A percentile compares a stretch with the other conserved stretches of the same genome.
Conservation (phyloP, 2,329 filamentous ascomycete species). For the Colletotrichum spinosum region DNA sequence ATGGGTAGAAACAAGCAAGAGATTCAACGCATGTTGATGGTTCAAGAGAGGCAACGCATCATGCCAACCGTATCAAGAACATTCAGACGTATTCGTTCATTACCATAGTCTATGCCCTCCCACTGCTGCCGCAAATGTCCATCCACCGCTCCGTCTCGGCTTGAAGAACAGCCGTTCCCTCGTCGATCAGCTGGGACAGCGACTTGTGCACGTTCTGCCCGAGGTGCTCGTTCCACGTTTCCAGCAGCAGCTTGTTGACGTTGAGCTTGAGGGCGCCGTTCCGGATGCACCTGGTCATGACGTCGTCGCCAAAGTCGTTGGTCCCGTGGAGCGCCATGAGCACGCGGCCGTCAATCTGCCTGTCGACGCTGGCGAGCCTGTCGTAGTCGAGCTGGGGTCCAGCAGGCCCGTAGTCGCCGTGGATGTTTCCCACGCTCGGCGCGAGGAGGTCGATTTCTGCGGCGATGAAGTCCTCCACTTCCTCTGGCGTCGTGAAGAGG, state of each 20-base stretch:
- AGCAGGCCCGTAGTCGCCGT: conserved; percentile 76
- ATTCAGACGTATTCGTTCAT: not conserved
- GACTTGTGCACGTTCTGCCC: conserved; percentile 38
- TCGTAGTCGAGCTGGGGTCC: conserved; percentile 73
- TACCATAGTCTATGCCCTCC: conserved; percentile 33
- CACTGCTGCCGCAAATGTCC: conserved; percentile 40
- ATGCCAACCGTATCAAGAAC: not conserved
- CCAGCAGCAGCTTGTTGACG: conserved; percentile 32
- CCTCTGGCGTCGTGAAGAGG: conserved; percentile 72
- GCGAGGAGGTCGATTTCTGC: conserved; percentile 81
- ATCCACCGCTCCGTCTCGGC: conserved; percentile 40
- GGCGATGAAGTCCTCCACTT: conserved; percentile 76
- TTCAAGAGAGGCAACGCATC: not conserved
- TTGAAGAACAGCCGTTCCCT: conserved; percentile 39
- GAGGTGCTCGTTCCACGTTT: conserved; percentile 20
- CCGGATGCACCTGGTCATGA: conserved; percentile 34
- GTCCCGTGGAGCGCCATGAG: conserved; percentile 41
- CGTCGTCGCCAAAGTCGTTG: conserved; percentile 38
- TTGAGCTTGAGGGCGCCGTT: conserved; percentile 38
- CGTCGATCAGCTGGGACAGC: conserved; percentile 41
- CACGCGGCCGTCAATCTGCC: conserved; percentile 16
- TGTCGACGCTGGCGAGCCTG: conserved; percentile 54
- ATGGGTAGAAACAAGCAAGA: no score
- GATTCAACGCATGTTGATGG: no score
- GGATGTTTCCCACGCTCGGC: conserved; percentile 81